phyloP scores from a whole-genome alignment of 495 filamentous ascomycete species.

The Poronia punctata region DNA sequence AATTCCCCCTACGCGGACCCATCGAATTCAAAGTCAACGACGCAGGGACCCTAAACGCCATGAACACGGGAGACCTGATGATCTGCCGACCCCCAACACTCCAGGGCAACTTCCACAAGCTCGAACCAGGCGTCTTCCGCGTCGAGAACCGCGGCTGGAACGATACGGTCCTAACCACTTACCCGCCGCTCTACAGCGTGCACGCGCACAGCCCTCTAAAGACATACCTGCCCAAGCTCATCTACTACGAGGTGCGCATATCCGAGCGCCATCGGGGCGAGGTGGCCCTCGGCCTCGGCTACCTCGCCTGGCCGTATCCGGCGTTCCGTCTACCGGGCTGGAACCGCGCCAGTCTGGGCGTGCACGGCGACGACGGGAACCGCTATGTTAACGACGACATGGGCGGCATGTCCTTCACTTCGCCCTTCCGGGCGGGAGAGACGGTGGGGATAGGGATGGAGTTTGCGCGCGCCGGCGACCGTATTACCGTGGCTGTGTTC shows the following conservation, averaged over 20 bases:
- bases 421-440: conserved; percentile 40
- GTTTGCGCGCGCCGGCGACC: conserved; percentile 35
- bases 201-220: conserved; percentile 57
- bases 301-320: conserved; percentile 74
- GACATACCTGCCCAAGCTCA: conserved; percentile 47
- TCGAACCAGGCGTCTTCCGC: conserved; percentile 39
- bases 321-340: conserved; percentile 84
- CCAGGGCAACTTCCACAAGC: conserved; percentile 24
- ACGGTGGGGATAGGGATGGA: conserved; percentile 59
- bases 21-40: conserved; percentile 39
- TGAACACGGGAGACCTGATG: conserved; percentile 27
- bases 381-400: conserved; percentile 79
- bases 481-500: conserved; percentile 59
- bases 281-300: conserved; percentile 69
- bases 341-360: conserved; percentile 77
- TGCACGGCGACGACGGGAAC: conserved; percentile 88
- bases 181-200: conserved; percentile 71
- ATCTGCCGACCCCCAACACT: conserved; percentile 27
- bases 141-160: conserved; percentile 21
- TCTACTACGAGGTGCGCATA: conserved; percentile 77
- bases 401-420: conserved; percentile 69
- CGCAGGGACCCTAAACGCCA: conserved; percentile 14
- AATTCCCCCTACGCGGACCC: conserved; percentile 57
- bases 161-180: conserved; percentile 55
- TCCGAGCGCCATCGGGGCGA: conserved; percentile 35